Evolutionary conservation across 208 protist genomes (phyloP).

Genomic region (Vickermania ingenoplastis): DNA sequence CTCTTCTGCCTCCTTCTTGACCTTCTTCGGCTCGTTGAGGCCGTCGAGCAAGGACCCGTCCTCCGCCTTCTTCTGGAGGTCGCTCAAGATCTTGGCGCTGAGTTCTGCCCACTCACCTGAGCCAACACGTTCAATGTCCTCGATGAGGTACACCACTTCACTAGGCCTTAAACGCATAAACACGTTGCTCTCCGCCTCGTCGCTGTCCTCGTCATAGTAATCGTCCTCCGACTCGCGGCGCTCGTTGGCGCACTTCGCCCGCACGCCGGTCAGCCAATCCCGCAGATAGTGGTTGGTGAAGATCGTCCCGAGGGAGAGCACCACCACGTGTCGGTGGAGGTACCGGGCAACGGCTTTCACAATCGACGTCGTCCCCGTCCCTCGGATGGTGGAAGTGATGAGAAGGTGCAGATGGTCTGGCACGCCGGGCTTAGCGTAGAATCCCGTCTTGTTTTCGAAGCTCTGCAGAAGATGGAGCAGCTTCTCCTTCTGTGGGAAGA

Average conservation of each 20-base stretch:
- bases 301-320: conserved; percentile 56
- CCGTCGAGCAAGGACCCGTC: not conserved
- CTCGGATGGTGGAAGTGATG: conserved; percentile 80
- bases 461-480: conserved; percentile 59
- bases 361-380: conserved; percentile 90
- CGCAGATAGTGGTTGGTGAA: conserved; percentile 54
- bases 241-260: conserved; percentile 17
- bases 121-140: conserved; percentile 74
- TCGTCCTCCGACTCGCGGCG: not conserved
- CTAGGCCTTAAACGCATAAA: conserved; percentile 18
- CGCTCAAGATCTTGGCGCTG: not conserved
- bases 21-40: not conserved
- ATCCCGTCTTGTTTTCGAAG: conserved; percentile 47
- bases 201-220: conserved; percentile 3
- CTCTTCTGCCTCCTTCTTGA: not conserved
- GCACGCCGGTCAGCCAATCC: conserved; percentile 38
- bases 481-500: conserved; percentile 67
- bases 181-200: conserved; percentile 3
- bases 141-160: conserved; percentile 69
- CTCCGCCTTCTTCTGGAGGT: not conserved
- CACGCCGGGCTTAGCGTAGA: conserved; percentile 60
- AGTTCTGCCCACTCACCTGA: not conserved
- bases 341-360: conserved; percentile 77
- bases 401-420: conserved; percentile 66
- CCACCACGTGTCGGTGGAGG: conserved; percentile 60